Base-by-base conservation (phyloP, 179 eudicot genomes). In the Amaranthus tricolor region DNA sequence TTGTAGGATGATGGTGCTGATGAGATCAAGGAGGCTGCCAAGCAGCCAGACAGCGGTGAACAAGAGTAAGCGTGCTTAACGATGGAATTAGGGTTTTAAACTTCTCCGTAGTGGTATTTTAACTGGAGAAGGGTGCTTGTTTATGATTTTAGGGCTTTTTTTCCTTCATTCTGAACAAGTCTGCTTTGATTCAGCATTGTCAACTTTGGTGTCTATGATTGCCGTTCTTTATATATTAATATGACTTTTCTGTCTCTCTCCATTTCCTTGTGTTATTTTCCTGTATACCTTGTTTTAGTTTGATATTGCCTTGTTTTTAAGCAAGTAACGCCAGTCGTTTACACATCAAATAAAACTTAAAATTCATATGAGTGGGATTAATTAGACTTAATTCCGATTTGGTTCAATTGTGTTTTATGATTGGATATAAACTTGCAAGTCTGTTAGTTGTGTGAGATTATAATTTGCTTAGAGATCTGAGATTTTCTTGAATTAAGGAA, bases 21-120 rank as follows among this genome's bases (percentile, higher is more conserved):
- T 69, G 85, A 82, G 78, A 76, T 76, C 69, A 82, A 79, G 70
- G 85, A 82, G 62, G 80, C 83, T 21, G 54, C 85, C 17, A 82
- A 82, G 82, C 66, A 70, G 63, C 76, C 80, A 13, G 85, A 82
- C 53, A 78, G 60, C 44, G 85, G 68, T 2, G 81, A 76, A 62
- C 63, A 82, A 62, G 72, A 79, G 78, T 75, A 75, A 77, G 56
- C 67, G 44, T 44, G 57, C 78, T 44, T 43, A 70, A 69, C 61
- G 31, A 43, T 70, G 72, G 72, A 69, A 56, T 77, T 63, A 73
- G 65, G 80, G 76, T 62, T 58, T 70, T 24, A 45, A 64, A 40
- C 82, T 74, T 78, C 84, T 82, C 84, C 77, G 47, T 60, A 71
- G 70, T 64, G 64, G 79, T 82, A 74, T 77, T 77, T 73, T 19